Base-by-base conservation (phyloP, 2,329 filamentous ascomycete genomes). In the Pseudogymnoascus sp. region DNA sequence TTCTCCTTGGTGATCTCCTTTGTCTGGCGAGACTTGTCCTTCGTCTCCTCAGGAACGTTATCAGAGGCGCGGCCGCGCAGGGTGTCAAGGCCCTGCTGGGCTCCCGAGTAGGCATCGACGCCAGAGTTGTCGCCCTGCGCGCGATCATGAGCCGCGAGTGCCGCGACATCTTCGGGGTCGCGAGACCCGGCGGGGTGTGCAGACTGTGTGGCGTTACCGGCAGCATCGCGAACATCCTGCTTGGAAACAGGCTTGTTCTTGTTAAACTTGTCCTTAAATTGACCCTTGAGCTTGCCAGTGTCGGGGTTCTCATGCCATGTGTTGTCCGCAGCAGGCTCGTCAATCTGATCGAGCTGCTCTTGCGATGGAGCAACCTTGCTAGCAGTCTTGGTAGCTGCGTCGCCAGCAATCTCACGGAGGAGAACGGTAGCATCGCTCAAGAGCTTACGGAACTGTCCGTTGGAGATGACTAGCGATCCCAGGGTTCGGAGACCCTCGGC, bases 301-400 rank as follows among this genome's bases (percentile, higher is more conserved):
- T 94, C 80, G 2, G 92, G 92, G 43, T 84, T 82, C 62, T 97
- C 91, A 69, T 97, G 90, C 94, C 94, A 99, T 14, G 87, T 89
- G 75, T 97, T 94, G 70, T 96, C 92, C 15, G 89, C 84, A 2
- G 94, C 94, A 1, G 94, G 85, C n/a, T 79, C 72, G 67, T 97
- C 93, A 35, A 97, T 85, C 69, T 91, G 86, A 7, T 77, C 72
- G 18, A 97, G 81, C 64, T 88, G 78, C 0, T 96, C 89, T 62
- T 95, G 84, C 1, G 82, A 84, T 2, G 94, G 94, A 59, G 88
- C 88, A 58, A 97, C 82, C 68, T 79, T 84, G 68, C 79, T 79
- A 61, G 92, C 91, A 6, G 88, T 88, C 70, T 89, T 93, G 65
- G 82, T 82, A 9, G 94, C 92, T 25, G 89, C 90, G 75, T 99